Percentiles rank a stretch among this genome's conserved stretches.
phyloP scores from a whole-genome alignment of 1,139 yeast species.

The Ogataea hybrid region DNA sequence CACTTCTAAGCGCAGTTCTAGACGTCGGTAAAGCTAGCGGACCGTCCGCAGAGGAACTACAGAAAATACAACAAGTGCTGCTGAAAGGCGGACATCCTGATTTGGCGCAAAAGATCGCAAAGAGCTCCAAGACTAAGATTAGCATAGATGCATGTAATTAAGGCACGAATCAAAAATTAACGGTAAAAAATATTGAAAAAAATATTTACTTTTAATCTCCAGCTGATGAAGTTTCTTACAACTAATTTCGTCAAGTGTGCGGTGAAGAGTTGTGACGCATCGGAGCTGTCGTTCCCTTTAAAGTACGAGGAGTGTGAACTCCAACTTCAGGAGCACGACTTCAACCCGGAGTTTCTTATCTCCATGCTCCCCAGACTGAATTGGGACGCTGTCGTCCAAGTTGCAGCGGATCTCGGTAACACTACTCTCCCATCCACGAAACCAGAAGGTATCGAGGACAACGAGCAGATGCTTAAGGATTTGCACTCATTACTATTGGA shows the following conservation, averaged over 20 bases:
- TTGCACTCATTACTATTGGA: conserved; percentile 78
- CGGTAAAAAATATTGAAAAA: conserved; percentile 1
- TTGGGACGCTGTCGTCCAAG: conserved; percentile 80
- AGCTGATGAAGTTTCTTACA: conserved; percentile 80
- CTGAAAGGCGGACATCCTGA: conserved; percentile 7
- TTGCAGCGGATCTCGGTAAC: conserved; percentile 77
- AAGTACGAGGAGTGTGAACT: conserved; percentile 69
- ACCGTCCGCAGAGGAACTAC: conserved; percentile 1
- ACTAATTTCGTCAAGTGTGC: conserved; percentile 96
- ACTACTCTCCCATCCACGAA: conserved; percentile 58
- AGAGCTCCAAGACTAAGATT: neutral
- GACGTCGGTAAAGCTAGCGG: neutral
- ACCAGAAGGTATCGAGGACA: conserved; percentile 47
- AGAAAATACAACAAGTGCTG: conserved; percentile 7
- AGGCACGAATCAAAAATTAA: neutral
- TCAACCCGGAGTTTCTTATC: conserved; percentile 73
- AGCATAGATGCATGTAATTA: conserved; percentile 1
- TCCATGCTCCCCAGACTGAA: conserved; percentile 81
- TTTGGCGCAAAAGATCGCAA: conserved; percentile 8
- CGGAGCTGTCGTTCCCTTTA: conserved; percentile 80
- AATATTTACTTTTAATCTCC: neutral
- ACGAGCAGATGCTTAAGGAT: conserved; percentile 66
- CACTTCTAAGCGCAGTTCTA: neutral
- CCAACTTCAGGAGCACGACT: conserved; percentile 76
- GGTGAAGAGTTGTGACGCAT: conserved; percentile 72